Base-by-base conservation (phyloP, 768 basidiomycete genomes). In the Gyrodon lividus region DNA sequence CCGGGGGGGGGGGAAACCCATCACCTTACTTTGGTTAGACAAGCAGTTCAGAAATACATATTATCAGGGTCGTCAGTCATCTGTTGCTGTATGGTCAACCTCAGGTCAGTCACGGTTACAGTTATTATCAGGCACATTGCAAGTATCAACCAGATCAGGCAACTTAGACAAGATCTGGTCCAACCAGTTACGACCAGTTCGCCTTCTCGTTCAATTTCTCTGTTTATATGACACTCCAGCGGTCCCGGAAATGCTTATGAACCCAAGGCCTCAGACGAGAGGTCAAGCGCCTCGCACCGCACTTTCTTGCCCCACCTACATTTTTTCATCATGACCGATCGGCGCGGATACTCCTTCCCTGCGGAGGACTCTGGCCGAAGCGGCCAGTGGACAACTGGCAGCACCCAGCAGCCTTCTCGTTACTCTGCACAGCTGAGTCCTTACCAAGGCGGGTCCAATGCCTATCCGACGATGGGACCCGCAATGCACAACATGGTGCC, bases 171-270 rank as follows among this genome's bases (percentile, higher is more conserved):
- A 54, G 65, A 71, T 71, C 61, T 71, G 50, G 52, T 46, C 31
- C 56, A 63, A 52, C 48, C 54, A 46, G 56, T 68, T 68, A 62
- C 56, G 61, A 58, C 64, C 51, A 50, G 44, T 58, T 55, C 62
- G 60, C 58, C 65, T 58, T 58, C 60, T 43, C 50, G 57, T 61
- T 66, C 58, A 51, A 37, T 63, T 63, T 47, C 42, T 46, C 55
- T 52, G 55, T 59, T 60, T 59, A 61, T 64, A 66, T 64, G 59
- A 53, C 49, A 43, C 13, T 35, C 40, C 52, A 58, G 65, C 65
- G 69, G 67, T 28, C 41, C 69, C 67, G 65, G 56, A 69, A 69
- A 63, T 19, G 57, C 69, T 51, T 69, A 69, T 69, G 69, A 69
- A 69, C 67, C 67, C 50, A 41, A 54, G 22, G n/a, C n/a, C n/a